phyloP scores from a whole-genome alignment of 495 filamentous ascomycete genomes.

The Trichoderma reesei region DNA sequence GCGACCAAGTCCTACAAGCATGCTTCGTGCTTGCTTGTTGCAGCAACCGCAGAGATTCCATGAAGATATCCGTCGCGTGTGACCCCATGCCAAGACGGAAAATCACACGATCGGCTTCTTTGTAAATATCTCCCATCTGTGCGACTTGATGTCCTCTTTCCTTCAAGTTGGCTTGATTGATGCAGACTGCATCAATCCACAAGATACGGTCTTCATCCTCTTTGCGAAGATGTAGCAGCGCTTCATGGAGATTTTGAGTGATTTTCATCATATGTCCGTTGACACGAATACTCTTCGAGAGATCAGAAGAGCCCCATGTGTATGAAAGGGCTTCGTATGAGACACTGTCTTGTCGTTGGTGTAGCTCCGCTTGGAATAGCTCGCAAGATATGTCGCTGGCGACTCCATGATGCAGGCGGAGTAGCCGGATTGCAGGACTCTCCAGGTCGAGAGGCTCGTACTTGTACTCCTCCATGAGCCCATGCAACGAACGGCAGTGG shows the following conservation, averaged over 20 bases:
- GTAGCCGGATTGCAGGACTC: neutral
- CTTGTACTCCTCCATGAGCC: constrained; percentile 17
- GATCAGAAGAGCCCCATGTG: neutral
- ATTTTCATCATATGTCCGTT: neutral
- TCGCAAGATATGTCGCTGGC: neutral
- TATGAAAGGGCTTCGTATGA: neutral
- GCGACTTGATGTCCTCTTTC: neutral
- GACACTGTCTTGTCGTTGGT: neutral
- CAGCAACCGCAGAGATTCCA: neutral
- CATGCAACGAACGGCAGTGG: too few species aligned
- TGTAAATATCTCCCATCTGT: neutral
- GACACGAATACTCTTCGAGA: neutral
- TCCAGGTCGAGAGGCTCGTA: neutral
- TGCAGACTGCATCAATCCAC: constrained; percentile 1
- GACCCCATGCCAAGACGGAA: neutral
- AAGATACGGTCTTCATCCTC: neutral
- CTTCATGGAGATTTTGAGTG: neutral
- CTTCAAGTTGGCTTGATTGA: neutral
- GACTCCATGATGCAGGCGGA: neutral
- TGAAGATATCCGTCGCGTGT: neutral
- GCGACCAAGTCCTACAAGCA: neutral
- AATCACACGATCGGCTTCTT: neutral
- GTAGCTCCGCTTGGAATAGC: neutral
- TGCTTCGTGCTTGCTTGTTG: neutral
- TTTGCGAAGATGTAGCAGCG: neutral